Conservation (phyloP, 2,329 filamentous ascomycete genomes). For the Dothideomycetes sp. region DNA sequence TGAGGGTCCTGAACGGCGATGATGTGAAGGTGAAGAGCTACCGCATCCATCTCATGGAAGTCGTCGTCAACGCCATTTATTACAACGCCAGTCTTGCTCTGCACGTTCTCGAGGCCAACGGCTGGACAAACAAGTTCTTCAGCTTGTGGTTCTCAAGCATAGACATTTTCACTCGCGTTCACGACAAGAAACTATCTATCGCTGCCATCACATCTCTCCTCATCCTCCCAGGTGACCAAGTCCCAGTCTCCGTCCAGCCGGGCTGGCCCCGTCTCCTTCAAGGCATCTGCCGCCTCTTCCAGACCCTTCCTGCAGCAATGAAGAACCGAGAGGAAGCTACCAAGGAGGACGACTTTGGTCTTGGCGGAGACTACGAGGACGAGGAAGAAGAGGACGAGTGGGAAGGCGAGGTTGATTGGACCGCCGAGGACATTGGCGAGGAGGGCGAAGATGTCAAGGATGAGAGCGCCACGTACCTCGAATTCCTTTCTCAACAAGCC, state of each 20-base stretch:
- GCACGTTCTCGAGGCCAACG: conserved; percentile 77
- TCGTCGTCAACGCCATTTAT: conserved; percentile 96
- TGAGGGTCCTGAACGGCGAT: conserved; percentile 64
- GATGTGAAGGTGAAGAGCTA: conserved; percentile 87
- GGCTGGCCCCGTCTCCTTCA: conserved; percentile 88
- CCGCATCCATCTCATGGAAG: conserved; percentile 93
- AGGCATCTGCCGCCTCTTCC: conserved; percentile 84
- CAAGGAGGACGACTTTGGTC: conserved; percentile 68
- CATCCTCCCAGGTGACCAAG: conserved; percentile 65
- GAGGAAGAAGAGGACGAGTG: conserved; percentile 70
- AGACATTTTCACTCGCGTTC: conserved; percentile 81
- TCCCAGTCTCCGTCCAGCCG: conserved; percentile 84
- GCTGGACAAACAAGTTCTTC: conserved; percentile 98
- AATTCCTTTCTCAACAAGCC: conserved; percentile 81
- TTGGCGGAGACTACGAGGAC: conserved; percentile 60
- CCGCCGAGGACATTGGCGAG: conserved; percentile 44
- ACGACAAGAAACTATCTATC: conserved; percentile 98
- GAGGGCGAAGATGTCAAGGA: conserved; percentile 64
- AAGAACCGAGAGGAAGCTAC: conserved; percentile 90
- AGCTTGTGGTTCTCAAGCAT: conserved; percentile 97
- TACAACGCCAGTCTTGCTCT: conserved; percentile 85
- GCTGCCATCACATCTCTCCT: conserved; percentile 83
- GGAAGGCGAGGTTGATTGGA: conserved; percentile 64
- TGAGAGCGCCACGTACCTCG: conserved; percentile 86
- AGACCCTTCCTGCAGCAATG: conserved; percentile 74